Conservation (phyloP, 805 yeast species). For the Myxozyma kluyveri region DNA sequence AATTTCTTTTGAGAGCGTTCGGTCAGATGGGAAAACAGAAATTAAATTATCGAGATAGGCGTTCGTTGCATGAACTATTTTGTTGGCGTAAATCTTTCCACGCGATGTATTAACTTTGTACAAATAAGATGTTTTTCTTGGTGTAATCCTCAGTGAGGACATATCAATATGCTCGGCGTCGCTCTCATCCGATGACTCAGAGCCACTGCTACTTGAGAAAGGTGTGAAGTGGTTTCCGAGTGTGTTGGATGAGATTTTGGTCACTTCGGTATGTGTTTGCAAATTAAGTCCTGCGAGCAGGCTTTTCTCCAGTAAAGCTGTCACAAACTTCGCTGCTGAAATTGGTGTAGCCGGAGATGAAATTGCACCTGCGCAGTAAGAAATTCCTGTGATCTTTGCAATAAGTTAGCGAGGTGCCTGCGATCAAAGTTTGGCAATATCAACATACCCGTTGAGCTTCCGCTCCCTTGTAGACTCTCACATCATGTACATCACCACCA, state of each 20-base stretch:
- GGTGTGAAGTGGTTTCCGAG: neutral
- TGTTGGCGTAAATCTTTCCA: conserved; percentile 38
- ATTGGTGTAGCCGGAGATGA: conserved; percentile 46
- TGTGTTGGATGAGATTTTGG: conserved; percentile 30
- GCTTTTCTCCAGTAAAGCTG: conserved; percentile 37
- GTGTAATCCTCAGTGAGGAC: conserved; percentile 11
- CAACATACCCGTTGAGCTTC: conserved; percentile 17
- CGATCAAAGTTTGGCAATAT: too few species aligned
- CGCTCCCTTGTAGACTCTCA: conserved; percentile 16
- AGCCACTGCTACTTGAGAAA: neutral
- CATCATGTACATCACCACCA: conserved; percentile 26
- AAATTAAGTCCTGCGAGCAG: conserved; percentile 42
- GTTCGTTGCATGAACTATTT: conserved; percentile 44
- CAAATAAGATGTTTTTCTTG: conserved; percentile 9
- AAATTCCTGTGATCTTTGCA: conserved; percentile 34
- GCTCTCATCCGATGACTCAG: conserved; percentile 14
- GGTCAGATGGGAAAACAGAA: conserved; percentile 7
- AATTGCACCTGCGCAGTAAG: conserved; percentile 37
- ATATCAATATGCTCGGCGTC: conserved; percentile 18
- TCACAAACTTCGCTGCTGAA: conserved; percentile 47
- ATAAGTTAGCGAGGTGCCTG: conserved; percentile 38
- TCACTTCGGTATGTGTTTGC: conserved; percentile 46
- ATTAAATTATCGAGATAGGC: conserved; percentile 35
- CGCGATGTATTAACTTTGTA: conserved; percentile 35
- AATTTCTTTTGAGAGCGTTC: neutral